Conservation (phyloP, 2,329 filamentous ascomycete species). For the Aspergillus sp. region DNA sequence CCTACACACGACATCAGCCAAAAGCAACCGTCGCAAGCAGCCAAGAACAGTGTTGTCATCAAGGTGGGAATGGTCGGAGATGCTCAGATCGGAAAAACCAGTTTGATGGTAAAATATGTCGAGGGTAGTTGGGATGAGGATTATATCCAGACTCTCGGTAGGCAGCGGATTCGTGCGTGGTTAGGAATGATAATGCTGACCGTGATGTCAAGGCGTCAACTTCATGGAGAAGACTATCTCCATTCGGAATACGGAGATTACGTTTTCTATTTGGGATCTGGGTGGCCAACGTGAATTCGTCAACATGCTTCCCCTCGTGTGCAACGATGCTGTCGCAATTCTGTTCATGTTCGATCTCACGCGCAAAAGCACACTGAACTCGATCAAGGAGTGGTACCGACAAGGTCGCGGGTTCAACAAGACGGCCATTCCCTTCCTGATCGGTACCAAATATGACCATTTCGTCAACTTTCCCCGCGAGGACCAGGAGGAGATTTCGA, state of each 20-base stretch:
- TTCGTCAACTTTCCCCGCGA: constrained; percentile 98
- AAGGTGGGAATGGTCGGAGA: constrained; percentile 99
- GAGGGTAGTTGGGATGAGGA: constrained; percentile 99
- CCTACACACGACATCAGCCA: constrained; percentile 52
- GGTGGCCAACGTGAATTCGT: constrained; percentile 98
- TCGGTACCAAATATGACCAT: constrained; percentile 98
- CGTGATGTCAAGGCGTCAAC: constrained; percentile 71
- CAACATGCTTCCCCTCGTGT: constrained; percentile 99
- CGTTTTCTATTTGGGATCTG: constrained; percentile 98
- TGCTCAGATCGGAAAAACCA: constrained; percentile 98
- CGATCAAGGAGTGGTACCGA: constrained; percentile 99
- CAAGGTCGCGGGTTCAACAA: constrained; percentile 99
- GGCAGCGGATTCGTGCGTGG: background rate
- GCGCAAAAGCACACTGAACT: constrained; percentile 96
- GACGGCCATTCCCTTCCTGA: constrained; percentile 96
- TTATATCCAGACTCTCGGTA: constrained; percentile 94
- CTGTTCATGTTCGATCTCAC: constrained; percentile 99
- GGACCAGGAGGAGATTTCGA: constrained; percentile 97
- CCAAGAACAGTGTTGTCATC: constrained; percentile 77
- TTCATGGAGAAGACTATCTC: constrained; percentile 99
- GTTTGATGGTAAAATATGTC: constrained; percentile 99
- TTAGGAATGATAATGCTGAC: constrained; percentile 14
- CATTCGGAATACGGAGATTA: constrained; percentile 98
- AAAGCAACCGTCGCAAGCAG: constrained; percentile 45
- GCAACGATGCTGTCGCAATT: constrained; percentile 97